phyloP scores from a whole-genome alignment of 2,329 filamentous ascomycete species.

The Cadophora luteo-olivacea region DNA sequence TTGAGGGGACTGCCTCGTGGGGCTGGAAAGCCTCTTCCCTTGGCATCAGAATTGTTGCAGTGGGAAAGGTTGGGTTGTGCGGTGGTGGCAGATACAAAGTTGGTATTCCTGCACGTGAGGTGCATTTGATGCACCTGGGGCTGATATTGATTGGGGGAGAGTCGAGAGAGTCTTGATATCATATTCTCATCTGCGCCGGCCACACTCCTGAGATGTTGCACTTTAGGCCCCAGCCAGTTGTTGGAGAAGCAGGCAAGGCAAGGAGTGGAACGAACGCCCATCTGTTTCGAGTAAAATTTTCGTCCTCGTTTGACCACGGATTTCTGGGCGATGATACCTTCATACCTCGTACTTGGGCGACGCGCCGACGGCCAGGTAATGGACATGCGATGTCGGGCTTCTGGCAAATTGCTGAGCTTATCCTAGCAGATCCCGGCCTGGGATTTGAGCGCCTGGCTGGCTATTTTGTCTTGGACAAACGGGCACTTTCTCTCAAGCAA shows the following conservation, averaged over 20 bases:
- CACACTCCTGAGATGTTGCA: slow-evolving; percentile 9
- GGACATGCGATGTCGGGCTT: slow-evolving; percentile 12
- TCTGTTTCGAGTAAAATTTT: not conserved
- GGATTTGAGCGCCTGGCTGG: not conserved
- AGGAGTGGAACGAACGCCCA: not conserved
- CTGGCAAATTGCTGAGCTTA: not conserved
- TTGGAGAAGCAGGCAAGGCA: not conserved
- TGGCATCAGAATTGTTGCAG: not conserved
- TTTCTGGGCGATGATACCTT: not conserved
- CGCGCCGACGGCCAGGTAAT: slow-evolving; percentile 4
- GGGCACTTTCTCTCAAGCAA: not conserved
- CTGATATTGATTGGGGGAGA: not conserved
- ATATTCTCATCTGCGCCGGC: slow-evolving; percentile 4
- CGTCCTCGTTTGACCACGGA: slow-evolving; percentile 2
- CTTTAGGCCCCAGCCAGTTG: not conserved
- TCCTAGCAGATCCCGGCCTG: not conserved
- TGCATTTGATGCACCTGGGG: slow-evolving; percentile 6
- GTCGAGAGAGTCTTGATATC: not conserved
- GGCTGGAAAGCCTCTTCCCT: slow-evolving; percentile 15
- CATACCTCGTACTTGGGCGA: not conserved
- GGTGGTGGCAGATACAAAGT: not conserved
- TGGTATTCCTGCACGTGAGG: slow-evolving; percentile 9
- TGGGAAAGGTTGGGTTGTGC: slow-evolving; percentile 4
- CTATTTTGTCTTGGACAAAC: not conserved
- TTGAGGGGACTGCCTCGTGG: slow-evolving; percentile 14